Evolutionary conservation across 805 yeast species (phyloP).

Genomic region (Grigorovia jiainica): DNA sequence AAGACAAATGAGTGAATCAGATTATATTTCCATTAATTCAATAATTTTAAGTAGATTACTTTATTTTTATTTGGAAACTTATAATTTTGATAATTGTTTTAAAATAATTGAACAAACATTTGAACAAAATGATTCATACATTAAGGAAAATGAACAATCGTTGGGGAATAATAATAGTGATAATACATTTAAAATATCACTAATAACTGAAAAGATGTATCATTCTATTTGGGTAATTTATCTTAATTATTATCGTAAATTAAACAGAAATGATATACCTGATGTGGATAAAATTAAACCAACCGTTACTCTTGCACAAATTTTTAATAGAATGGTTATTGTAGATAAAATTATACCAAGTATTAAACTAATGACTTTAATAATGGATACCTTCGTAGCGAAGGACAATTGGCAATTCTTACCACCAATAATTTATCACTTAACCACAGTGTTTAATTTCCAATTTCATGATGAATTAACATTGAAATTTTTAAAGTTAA

Average conservation of each 20-base stretch:
- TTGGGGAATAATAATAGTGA: conserved; percentile 4
- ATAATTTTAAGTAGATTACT: conserved; percentile 33
- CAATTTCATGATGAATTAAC: conserved; percentile 4
- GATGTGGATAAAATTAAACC: too few relatives aligned
- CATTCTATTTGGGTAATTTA: conserved; percentile 27
- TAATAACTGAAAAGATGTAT: conserved; percentile 20
- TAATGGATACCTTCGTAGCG: conserved; percentile 14
- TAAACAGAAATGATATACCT: too few relatives aligned
- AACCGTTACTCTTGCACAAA: conserved; percentile 6
- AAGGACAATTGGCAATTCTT: conserved; percentile 19
- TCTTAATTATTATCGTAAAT: conserved; percentile 10
- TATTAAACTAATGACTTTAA: conserved; percentile 8
- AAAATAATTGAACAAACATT: conserved; percentile 26
- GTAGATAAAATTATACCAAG: conserved; percentile 18
- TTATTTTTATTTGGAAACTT: conserved; percentile 22
- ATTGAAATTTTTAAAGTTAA: conserved; percentile 14
- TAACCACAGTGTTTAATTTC: conserved; percentile 12
- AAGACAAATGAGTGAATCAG: conserved; percentile 22
- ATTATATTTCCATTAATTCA: conserved; percentile 26
- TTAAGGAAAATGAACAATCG: conserved; percentile 2
- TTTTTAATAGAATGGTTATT: conserved; percentile 14
- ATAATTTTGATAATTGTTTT: conserved; percentile 26
- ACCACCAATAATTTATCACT: conserved; percentile 13
- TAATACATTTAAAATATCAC: conserved; percentile 1
- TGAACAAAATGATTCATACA: conserved; percentile 1